Evolutionary conservation across 2,329 filamentous ascomycete species (phyloP).

Genomic region (Pestalotiopsis sp.): DNA sequence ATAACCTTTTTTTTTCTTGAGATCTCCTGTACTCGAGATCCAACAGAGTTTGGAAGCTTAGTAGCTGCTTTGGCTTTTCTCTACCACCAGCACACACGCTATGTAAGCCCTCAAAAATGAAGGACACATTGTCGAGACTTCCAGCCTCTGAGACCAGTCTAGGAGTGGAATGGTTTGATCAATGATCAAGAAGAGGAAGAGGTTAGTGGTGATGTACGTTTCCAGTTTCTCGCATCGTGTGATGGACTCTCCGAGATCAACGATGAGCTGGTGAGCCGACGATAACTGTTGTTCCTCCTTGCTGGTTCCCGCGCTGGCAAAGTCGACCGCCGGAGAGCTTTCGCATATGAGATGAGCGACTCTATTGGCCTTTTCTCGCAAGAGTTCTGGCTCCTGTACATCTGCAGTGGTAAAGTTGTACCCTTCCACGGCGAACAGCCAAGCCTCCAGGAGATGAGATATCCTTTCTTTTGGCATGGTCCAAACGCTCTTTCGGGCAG

Average conservation of each 20-base stretch:
- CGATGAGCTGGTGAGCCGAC: constrained; percentile 1
- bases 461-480: constrained; percentile 4
- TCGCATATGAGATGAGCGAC: background rate
- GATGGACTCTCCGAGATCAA: background rate
- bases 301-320: background rate
- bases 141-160: background rate
- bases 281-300: background rate
- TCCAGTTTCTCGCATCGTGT: background rate
- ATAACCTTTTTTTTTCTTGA: too few relatives aligned
- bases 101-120: constrained; percentile 1
- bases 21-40: too few relatives aligned
- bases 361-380: background rate
- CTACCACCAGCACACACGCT: constrained; percentile 1
- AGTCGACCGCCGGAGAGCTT: background rate
- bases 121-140: background rate
- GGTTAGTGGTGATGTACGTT: background rate
- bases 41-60: background rate
- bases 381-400: background rate
- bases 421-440: background rate
- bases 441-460: background rate
- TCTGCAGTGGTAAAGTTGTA: background rate
- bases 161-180: background rate
- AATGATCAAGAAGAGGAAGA: constrained; percentile 6
- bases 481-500: constrained; percentile 8
- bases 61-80: background rate